Evolutionary conservation across 176 grass and related monocot genomes (phyloP).

Genomic region (Olyra latifolia): DNA sequence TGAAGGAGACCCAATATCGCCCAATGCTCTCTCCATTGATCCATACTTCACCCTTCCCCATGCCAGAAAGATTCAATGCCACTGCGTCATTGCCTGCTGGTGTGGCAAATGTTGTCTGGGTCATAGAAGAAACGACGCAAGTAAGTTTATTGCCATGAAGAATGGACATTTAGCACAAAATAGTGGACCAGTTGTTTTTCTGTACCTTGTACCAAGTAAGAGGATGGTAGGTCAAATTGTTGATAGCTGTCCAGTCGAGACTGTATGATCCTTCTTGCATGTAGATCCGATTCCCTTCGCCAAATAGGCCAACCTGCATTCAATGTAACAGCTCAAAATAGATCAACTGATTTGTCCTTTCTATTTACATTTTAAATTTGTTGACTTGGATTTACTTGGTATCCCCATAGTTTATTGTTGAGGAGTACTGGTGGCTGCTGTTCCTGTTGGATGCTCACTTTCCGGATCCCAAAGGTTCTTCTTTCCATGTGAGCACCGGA

Average conservation of each 20-base stretch:
- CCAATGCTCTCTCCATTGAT: constrained; percentile 90
- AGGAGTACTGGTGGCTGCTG: constrained; percentile 39
- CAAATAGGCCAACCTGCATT: constrained; percentile 72
- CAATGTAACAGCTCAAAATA: constrained; percentile 3
- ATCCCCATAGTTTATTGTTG: constrained; percentile 60
- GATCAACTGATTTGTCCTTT: not conserved
- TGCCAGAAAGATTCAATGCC: constrained; percentile 72
- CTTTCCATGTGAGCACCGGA: constrained; percentile 69
- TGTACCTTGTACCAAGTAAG: constrained; percentile 88
- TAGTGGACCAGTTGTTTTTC: not conserved
- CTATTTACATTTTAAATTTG: not conserved
- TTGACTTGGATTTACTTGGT: constrained; percentile 60
- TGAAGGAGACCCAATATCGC: constrained; percentile 77
- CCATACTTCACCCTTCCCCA: constrained; percentile 90
- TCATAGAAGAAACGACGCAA: constrained; percentile 21
- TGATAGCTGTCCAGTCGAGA: constrained; percentile 49
- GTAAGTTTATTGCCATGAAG: not conserved
- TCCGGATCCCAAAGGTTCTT: constrained; percentile 52
- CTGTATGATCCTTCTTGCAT: constrained; percentile 36
- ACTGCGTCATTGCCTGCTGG: constrained; percentile 61
- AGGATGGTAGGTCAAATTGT: constrained; percentile 41
- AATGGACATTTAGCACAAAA: not conserved
- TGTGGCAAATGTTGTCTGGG: constrained; percentile 65
- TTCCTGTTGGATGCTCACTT: constrained; percentile 53
- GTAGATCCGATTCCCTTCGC: constrained; percentile 61